Conservation (phyloP, 192 early-diverging fungal genomes). For the Coemansia biformis region DNA sequence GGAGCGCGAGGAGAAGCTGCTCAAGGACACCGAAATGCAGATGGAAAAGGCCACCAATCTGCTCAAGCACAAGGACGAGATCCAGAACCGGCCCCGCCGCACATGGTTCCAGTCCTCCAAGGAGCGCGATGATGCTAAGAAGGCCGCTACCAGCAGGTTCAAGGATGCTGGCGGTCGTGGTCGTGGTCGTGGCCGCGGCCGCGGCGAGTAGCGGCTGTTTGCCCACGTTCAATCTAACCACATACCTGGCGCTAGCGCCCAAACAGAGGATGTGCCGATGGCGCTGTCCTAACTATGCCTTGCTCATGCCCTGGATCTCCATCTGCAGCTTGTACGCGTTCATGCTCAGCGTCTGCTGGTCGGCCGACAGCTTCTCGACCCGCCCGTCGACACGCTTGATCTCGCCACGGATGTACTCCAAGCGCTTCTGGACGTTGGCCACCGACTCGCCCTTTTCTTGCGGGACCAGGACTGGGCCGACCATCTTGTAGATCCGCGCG, state of each 20-base stretch:
- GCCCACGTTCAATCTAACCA: no score
- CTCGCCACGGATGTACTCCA: constrained; percentile 84
- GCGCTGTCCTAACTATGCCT: no score
- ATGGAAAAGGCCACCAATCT: constrained; percentile 80
- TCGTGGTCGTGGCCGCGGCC: no score
- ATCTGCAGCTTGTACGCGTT: constrained; percentile 61
- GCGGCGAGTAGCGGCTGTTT: no score
- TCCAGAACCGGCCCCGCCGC: constrained; percentile 78
- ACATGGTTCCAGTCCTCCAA: constrained; percentile 90
- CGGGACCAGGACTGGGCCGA: constrained; percentile 92
- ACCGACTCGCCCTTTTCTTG: constrained; percentile 83
- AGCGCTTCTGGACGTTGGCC: constrained; percentile 87
- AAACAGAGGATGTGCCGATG: no score
- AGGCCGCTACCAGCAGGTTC: constrained; percentile 1
- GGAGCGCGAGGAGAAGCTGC: constrained; percentile 73
- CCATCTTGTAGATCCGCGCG: constrained; percentile 89
- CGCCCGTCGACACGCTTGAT: constrained; percentile 80
- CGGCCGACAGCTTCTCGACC: constrained; percentile 73
- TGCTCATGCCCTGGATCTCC: constrained; percentile 37
- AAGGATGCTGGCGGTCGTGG: background rate
- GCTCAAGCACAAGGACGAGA: constrained; percentile 77
- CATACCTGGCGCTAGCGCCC: no score
- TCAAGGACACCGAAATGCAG: constrained; percentile 88
- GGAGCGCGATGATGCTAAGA: constrained; percentile 65
- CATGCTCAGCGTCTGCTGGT: constrained; percentile 76